Evolutionary conservation across 805 yeast genomes (phyloP), one percentile per base, ranked within the genome.

Genomic region (Ogataea zsoltii): DNA sequence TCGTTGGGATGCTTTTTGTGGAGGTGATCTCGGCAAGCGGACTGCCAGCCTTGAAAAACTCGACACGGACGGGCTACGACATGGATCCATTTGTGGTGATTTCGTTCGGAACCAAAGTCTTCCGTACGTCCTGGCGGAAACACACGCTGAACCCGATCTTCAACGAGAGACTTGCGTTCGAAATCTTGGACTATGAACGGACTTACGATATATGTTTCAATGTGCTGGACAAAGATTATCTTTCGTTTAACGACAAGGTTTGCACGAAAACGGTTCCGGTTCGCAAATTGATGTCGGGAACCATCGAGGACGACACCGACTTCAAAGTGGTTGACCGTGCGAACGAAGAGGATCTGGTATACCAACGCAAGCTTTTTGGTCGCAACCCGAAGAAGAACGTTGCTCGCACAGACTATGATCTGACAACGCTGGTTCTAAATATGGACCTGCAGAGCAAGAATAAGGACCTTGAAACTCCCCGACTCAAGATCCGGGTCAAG

Each of bases 41-140:
- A 46, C 69, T 92, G 30, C 99, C 99, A 1, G 88, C 95, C 0
- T 73, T 83, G 43, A 75, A 76, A 33, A 83, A 85, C 52, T 68
- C 87, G 13, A 80, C 87, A 0, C 71, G 90, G 9, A 79, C 88
- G 17, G 83, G 91, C 1, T 92, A 86, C 60, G 96, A 90, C 64
- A 88, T 94, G 95, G 99, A 94, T 61, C 98, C 98, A 2, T 94
- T 92, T 67, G 92, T 92, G 2, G 89, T 92, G 15, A 83, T 89
- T 1, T 83, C 96, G 0, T 89, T 92, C 63, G 97, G 97, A 9
- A 83, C 86, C 56, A 85, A 85, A 53, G 89, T 92, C 0, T 92
- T 80, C 63, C 78, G 95, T 54, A 90, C 97, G 0, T 82, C 90
- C 10, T 85, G 90, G 82, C 77, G 83, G 53, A 77, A 87, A 17